These are phyloP conservation scores for Pseudotsuga menziesii DNA, from an alignment of 75 land plant genomes.

Conservation along the genomic window DNA sequence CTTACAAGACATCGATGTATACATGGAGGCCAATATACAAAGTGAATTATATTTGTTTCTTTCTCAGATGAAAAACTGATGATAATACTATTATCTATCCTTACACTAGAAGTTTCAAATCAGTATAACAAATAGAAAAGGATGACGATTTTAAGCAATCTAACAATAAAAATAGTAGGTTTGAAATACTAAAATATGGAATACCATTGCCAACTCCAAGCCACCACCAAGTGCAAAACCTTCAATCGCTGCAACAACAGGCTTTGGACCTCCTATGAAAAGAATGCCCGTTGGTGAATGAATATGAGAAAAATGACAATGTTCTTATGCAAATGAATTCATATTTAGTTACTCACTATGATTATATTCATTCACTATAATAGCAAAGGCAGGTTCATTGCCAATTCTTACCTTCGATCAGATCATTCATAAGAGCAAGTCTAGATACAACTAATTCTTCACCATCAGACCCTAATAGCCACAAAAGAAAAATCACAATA, in stretches of 20 bases:
- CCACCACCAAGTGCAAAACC: constrained; percentile 50
- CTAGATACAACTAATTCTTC: constrained; percentile 5
- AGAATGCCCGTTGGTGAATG: not conserved
- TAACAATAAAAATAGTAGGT: not conserved
- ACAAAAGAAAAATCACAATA: not conserved
- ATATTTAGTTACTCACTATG: not conserved
- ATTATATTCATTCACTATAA: not conserved
- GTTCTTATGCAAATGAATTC: not conserved
- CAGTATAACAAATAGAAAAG: not conserved
- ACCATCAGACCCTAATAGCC: not conserved
- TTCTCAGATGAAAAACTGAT: too few species aligned
- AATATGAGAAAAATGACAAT: not conserved
- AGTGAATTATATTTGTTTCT: too few species aligned
- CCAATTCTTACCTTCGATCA: constrained; percentile 3
- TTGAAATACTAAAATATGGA: not conserved
- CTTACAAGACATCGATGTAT: too few species aligned
- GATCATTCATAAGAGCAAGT: not conserved
- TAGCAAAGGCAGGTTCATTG: not conserved
- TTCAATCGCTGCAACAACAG: constrained; percentile 44
- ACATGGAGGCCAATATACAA: too few species aligned
- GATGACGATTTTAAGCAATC: not conserved
- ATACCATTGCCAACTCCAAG: constrained; percentile 47
- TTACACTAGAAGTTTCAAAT: not conserved
- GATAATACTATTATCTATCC: too few species aligned
- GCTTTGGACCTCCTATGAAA: constrained; percentile 17